These are phyloP conservation scores for Solioccasus polychromus DNA, from an alignment of 768 basidiomycete species.

Conservation along the genomic window DNA sequence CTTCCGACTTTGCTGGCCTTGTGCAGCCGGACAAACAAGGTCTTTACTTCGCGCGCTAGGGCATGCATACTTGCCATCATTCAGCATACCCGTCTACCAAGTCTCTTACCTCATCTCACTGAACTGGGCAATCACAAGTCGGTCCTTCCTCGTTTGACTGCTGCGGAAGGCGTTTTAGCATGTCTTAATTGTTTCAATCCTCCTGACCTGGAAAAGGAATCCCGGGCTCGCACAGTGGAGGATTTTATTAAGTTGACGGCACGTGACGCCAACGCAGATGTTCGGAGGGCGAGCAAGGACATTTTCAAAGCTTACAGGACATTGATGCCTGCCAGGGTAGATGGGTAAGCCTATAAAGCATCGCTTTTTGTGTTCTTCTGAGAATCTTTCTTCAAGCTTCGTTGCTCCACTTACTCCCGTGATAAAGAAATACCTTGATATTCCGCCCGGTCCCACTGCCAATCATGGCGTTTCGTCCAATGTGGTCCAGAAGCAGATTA, in stretches of 20 bases:
- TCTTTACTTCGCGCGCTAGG: conserved; percentile 65
- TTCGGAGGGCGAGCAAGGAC: conserved; percentile 64
- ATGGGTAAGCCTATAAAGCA: conserved; percentile 44
- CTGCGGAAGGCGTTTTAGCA: conserved; percentile 62
- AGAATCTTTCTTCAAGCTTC: conserved; percentile 52
- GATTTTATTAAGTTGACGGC: conserved; percentile 62
- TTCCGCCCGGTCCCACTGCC: conserved; percentile 23
- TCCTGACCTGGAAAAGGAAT: conserved; percentile 72
- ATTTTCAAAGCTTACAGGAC: conserved; percentile 76
- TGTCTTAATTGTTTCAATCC: conserved; percentile 77
- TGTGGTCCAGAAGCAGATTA: conserved; percentile 15
- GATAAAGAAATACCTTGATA: conserved; percentile 71
- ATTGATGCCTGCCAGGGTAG: conserved; percentile 64
- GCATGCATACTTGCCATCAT: conserved; percentile 58
- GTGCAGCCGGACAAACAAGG: conserved; percentile 76
- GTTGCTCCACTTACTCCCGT: conserved; percentile 70
- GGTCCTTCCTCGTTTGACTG: conserved; percentile 54
- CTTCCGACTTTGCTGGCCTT: conserved; percentile 65
- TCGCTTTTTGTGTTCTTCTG: conserved; percentile 5
- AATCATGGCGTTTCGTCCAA: conserved; percentile 2
- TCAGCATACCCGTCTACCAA: conserved; percentile 63
- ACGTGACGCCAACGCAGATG: conserved; percentile 72
- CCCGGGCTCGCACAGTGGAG: conserved; percentile 64
- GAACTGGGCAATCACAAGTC: conserved; percentile 67
- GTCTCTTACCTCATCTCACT: conserved; percentile 58